Evolutionary conservation across 805 yeast genomes (phyloP), one percentile per base, ranked within the genome.

Genomic region (Candida succiphila): DNA sequence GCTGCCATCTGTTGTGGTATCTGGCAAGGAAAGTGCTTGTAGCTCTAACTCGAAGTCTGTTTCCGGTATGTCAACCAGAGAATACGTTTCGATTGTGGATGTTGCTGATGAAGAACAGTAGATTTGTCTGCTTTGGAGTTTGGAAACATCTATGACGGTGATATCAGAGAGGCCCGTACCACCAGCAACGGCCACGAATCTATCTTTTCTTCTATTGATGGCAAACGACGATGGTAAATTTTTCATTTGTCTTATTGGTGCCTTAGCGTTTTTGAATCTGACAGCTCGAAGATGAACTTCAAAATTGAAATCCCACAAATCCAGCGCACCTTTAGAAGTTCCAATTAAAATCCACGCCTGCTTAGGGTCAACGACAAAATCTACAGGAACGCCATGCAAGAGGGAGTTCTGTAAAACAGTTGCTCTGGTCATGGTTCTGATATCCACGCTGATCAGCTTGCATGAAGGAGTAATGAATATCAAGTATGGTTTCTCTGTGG

Each of bases 261-360:
- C 54, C 59, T 27, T 40, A 9, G 45, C 31, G 10, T 39, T 35
- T 29, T 65, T 69, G 29, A 85, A 65, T 8, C 69, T 67, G 75
- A 86, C 81, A 1, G 78, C 61, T 39, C 70, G 76, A 24, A 85
- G 58, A 27, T 69, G 58, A 0, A 80, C 37, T 24, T 65, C 65
- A 51, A 86, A 84, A 34, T 94, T 61, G 24, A 83, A 42, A 52
- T 87, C 96, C 94, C 95, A 87, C 13, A 89, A 55, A 41, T 75
- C 77, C 21, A 92, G 49, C 1, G 78, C 59, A 1, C 96, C 96
- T 26, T 68, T 69, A 0, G 71, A 59, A 0, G 96, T 84, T 0
- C 96, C 96, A 2, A 80, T 49, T 7, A 84, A 51, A 1, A 84
- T 50, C 85, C 95, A 85, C 5, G 69, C 58, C 25, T 49, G 53